phyloP scores from a whole-genome alignment of 495 filamentous ascomycete species.

The Daldinia childiae region DNA sequence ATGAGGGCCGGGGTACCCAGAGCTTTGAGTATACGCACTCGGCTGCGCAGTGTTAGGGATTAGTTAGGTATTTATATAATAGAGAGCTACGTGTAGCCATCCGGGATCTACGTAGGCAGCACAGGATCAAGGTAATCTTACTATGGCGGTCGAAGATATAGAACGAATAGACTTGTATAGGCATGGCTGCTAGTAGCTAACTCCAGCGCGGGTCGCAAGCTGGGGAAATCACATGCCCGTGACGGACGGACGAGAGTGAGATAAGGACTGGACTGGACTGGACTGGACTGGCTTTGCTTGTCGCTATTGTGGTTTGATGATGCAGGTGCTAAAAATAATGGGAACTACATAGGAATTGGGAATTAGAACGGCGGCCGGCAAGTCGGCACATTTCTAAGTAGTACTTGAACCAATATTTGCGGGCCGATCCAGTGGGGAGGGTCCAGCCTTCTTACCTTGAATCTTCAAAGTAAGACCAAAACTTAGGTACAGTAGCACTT shows the following conservation, averaged over 20 bases:
- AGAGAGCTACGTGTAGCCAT: no score
- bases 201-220: constrained; percentile 34
- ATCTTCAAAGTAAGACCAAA: constrained; percentile 10
- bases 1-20: constrained; percentile 60
- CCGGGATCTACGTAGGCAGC: no score
- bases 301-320: neutral
- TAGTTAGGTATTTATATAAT: neutral
- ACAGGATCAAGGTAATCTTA: constrained; percentile 53
- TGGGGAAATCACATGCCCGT: constrained; percentile 46
- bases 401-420: constrained; percentile 22
- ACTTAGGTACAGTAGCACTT: constrained; percentile 3
- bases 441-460: constrained; percentile 12
- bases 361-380: constrained; percentile 23
- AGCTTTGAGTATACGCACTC: constrained; percentile 96
- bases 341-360: constrained; percentile 1
- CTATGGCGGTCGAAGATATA: constrained; percentile 99
- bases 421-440: constrained; percentile 31
- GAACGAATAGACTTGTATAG: constrained; percentile 95
- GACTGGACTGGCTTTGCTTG: neutral
- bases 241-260: neutral
- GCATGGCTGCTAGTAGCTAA: constrained; percentile 42
- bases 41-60: constrained; percentile 58
- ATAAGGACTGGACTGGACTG: neutral
- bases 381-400: constrained; percentile 32
- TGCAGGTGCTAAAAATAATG: constrained; percentile 40